Base-by-base conservation (phyloP, 2,329 filamentous ascomycete genomes). In the Aspergillus tubingensis region DNA sequence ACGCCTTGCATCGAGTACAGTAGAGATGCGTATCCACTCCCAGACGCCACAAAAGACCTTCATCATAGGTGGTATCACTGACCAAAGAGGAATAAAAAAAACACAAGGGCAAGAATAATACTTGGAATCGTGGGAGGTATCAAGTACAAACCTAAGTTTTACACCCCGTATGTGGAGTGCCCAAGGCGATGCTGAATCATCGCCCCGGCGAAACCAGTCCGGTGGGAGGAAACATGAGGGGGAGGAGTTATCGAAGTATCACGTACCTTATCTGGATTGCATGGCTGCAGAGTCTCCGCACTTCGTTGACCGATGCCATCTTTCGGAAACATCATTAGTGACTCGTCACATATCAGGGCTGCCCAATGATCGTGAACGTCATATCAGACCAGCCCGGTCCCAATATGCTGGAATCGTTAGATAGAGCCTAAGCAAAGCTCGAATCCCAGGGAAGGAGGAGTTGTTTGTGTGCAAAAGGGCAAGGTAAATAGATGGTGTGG, bases 101-200 rank as follows among this genome's bases (percentile, higher is more conserved):
- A 23, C 19, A 47, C 50, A 54, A n/a, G 23, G 41, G 17, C 57
- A 17, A 47, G 36, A 54, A n/a, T 21, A 38, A 30, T 30, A 17
- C 19, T 10, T 15, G 32, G 11, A 36, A 36, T 36, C 2, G 52
- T 51, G 30, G 48, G 49, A 51, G 41, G 30, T 58, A 58, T 51
- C 56, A 51, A 49, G 58, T 65, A 68, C 66, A 62, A 67, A 68
- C 66, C 66, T 68, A 44, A 50, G 23, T 59, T 44, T 60, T 62
- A 64, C 58, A 61, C 32, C 55, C 49, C 54, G 49, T 44, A n/a
- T 30, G 30, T 48, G 38, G 36, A 48, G 19, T 43, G 57, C 13
- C 48, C 47, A 21, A 43, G 54, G 39, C 51, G 41, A 23, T n/a
- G 38, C 21, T 51, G 51, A 54, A 47, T 60, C 52, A 63, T 36